phyloP scores from a whole-genome alignment of 768 basidiomycete species.

The Russula emetica region DNA sequence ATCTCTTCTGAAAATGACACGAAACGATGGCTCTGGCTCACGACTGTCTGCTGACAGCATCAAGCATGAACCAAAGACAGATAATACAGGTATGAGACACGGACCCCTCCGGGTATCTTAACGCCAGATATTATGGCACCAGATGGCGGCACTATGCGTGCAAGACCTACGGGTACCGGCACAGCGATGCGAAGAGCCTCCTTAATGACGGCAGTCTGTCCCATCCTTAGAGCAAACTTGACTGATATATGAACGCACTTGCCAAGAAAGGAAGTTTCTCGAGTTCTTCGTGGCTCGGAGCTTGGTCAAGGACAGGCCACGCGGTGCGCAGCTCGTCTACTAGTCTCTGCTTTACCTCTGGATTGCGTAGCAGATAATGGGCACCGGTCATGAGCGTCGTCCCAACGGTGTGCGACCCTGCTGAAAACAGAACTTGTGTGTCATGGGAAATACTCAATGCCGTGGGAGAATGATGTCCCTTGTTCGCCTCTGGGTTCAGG shows the following conservation, averaged over 20 bases:
- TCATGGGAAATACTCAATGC: slow-evolving; percentile 3
- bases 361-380: slow-evolving; percentile 13
- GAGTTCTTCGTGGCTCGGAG: slow-evolving; percentile 16
- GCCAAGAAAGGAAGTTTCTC: slow-evolving; percentile 19
- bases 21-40: slow-evolving; percentile 21
- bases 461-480: background rate
- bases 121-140: slow-evolving; percentile 12
- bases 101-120: slow-evolving; percentile 14
- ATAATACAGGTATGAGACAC: background rate
- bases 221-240: background rate
- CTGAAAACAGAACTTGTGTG: slow-evolving; percentile 11
- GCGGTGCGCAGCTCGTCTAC: slow-evolving; percentile 1
- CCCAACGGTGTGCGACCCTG: slow-evolving; percentile 18
- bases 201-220: slow-evolving; percentile 19
- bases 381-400: slow-evolving; percentile 16
- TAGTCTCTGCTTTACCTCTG: slow-evolving; percentile 6
- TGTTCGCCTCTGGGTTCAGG: slow-evolving; percentile 5
- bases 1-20: slow-evolving; percentile 14
- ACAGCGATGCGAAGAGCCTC: slow-evolving; percentile 12
- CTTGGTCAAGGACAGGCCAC: slow-evolving; percentile 11
- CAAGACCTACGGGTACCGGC: slow-evolving; percentile 2
- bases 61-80: background rate
- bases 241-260: background rate
- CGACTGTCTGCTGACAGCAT: background rate
- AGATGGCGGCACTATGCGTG: slow-evolving; percentile 10